A percentile compares a stretch with the other conserved stretches of the same genome.
phyloP scores from a whole-genome alignment of 805 yeast species.

The Saturnispora zaruensis region DNA sequence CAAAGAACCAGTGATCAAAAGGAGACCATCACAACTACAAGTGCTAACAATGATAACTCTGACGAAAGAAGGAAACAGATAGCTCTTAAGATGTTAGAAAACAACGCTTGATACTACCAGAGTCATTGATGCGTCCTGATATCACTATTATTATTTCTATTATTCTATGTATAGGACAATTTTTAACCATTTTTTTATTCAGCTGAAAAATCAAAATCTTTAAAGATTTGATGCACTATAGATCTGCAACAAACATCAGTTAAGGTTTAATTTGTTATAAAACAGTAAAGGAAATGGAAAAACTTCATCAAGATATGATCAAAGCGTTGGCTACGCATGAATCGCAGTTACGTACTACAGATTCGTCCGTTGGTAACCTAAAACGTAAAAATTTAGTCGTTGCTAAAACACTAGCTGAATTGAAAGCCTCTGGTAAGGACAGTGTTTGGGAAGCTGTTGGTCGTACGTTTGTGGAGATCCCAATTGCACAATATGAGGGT shows the following conservation, averaged over 20 bases:
- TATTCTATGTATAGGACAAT: not conserved
- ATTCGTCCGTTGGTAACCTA: constrained; percentile 37
- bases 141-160: not conserved
- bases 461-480: constrained; percentile 51
- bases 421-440: constrained; percentile 37
- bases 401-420: constrained; percentile 47
- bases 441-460: constrained; percentile 83
- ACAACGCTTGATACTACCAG: constrained; percentile 22
- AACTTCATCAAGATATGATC: constrained; percentile 5
- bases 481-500: constrained; percentile 37
- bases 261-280: not conserved
- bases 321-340: constrained; percentile 6
- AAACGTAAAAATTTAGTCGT: constrained; percentile 45
- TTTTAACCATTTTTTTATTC: not conserved
- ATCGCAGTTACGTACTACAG: constrained; percentile 6
- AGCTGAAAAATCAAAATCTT: not conserved
- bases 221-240: not conserved
- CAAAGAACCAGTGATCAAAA: not conserved
- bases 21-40: constrained; percentile 9
- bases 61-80: constrained; percentile 74
- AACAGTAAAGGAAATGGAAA: constrained; percentile 1
- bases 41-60: constrained; percentile 31
- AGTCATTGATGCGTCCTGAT: not conserved
- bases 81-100: constrained; percentile 67
- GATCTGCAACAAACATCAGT: no score